These are phyloP conservation scores for Ensete glaucum DNA, from an alignment of 176 grass and related monocot species.

Conservation along the genomic window DNA sequence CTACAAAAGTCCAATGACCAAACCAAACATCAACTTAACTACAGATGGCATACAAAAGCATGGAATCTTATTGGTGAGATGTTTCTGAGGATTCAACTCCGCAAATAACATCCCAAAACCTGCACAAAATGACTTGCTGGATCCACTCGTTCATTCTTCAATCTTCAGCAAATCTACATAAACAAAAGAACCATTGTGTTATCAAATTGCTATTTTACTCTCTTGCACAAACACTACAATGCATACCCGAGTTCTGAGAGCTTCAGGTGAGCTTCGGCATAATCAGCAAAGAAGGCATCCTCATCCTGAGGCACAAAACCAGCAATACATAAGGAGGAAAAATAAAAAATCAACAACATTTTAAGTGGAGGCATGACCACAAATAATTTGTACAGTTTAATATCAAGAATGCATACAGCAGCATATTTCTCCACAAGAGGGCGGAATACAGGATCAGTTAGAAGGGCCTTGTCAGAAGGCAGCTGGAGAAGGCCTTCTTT, in stretches of 20 bases:
- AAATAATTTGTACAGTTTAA: neutral
- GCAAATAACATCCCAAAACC: neutral
- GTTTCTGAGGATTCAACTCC: neutral
- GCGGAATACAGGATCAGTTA: conserved; percentile 9
- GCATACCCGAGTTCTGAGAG: conserved; percentile 10
- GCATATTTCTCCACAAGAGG: conserved; percentile 15
- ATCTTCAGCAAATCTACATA: neutral
- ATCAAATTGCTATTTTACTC: neutral
- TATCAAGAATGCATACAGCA: neutral
- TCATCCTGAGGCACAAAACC: neutral
- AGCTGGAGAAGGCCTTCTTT: conserved; percentile 17
- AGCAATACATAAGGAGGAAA: too few species aligned
- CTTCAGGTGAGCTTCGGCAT: conserved; percentile 2
- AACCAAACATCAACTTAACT: neutral
- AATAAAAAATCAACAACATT: neutral
- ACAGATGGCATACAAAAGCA: neutral
- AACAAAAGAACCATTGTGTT: neutral
- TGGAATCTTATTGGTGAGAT: neutral
- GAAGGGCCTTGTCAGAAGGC: conserved; percentile 11
- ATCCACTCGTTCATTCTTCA: neutral
- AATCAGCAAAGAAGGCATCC: conserved; percentile 17
- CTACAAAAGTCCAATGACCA: neutral
- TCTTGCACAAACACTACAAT: neutral
- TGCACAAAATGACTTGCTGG: neutral
- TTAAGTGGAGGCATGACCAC: neutral